Evolutionary conservation across 1,284 basidiomycete species (phyloP), one percentile per base, ranked within the genome.

Genomic region (Anthracocystis walkeri): DNA sequence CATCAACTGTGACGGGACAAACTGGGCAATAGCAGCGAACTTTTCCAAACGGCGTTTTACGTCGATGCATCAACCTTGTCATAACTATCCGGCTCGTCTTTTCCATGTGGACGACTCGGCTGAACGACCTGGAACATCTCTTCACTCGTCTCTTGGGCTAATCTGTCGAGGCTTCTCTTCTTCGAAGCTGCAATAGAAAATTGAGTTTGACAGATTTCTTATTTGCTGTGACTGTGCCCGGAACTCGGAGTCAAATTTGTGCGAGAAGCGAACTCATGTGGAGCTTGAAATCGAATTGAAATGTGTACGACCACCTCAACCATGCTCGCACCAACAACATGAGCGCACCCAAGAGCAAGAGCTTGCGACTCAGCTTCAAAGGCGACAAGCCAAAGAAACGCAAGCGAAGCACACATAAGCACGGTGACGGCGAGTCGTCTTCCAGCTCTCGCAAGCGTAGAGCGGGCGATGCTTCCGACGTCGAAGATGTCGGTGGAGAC

Each of bases 401-500:
- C 14, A 70, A 66, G 23, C 48, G 66, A n/a, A 50, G 49, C 52
- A 23, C 44, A 18, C 46, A 59, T 41, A 66, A 66, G 54, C 25
- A 56, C 41, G 29, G 38, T 27, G 33, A 49, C 25, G 55, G 55
- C 16, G 54, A 53, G 16, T 42, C 54, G n/a, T 65, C 62, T 11
- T 63, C 66, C 8, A 50, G 59, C 31, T 70, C 58, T 25, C 50
- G 63, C 29, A 65, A 52, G 31, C 52, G 63, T 11, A 68, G 55
- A 52, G 61, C 57, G 1, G 59, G 56, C 23, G 41, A 63, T 44
- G 49, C 33, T 25, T 77, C 75, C 21, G 75, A 75, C 35, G 75
- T 75, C n/a, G 75, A 77, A 8, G 75, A 77, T 44, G 71, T 75
- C 2, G 78, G 69, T 20, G 78, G 78, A 38, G 68, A 79, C 53